Conservation (phyloP, 1,284 basidiomycete species). For the Entoloma clypeatum region DNA sequence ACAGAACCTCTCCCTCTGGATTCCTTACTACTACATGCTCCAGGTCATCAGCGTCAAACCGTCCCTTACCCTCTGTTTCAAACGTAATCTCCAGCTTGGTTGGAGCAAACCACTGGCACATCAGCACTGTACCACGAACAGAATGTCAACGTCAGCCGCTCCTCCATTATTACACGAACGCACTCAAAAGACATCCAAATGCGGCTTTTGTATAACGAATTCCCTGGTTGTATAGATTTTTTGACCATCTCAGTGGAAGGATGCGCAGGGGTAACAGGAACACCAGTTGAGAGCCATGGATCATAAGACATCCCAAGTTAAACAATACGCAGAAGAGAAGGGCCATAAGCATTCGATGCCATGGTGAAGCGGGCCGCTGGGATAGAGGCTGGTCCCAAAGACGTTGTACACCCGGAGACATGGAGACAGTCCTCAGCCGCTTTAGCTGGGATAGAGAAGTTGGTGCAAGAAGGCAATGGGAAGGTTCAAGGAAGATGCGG, state of each 20-base stretch:
- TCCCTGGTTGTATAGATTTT: slow-evolving; percentile 57
- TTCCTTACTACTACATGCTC: slow-evolving; percentile 54
- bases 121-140: slow-evolving; percentile 49
- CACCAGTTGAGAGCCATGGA: slow-evolving; percentile 68
- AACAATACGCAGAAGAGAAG: slow-evolving; percentile 61
- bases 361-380: slow-evolving; percentile 53
- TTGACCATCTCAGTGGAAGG: slow-evolving; percentile 48
- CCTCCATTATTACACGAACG: slow-evolving; percentile 25
- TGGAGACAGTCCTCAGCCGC: slow-evolving; percentile 10
- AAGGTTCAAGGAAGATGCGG: neutral
- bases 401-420: slow-evolving; percentile 21
- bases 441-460: neutral
- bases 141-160: neutral
- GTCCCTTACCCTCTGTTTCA: slow-evolving; percentile 61
- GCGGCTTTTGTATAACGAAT: slow-evolving; percentile 81
- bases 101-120: slow-evolving; percentile 80
- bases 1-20: slow-evolving; percentile 51
- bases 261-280: slow-evolving; percentile 63
- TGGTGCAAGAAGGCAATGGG: neutral
- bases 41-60: slow-evolving; percentile 56
- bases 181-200: slow-evolving; percentile 73
- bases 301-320: slow-evolving; percentile 61
- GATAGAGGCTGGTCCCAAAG: slow-evolving; percentile 57
- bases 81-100: slow-evolving; percentile 75
- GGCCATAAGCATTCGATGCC: slow-evolving; percentile 49